A percentile compares a stretch with the other conserved stretches of the same genome.
Evolutionary conservation across 2,329 filamentous ascomycete species (phyloP).

Genomic region (Alternaria triticimaculans): DNA sequence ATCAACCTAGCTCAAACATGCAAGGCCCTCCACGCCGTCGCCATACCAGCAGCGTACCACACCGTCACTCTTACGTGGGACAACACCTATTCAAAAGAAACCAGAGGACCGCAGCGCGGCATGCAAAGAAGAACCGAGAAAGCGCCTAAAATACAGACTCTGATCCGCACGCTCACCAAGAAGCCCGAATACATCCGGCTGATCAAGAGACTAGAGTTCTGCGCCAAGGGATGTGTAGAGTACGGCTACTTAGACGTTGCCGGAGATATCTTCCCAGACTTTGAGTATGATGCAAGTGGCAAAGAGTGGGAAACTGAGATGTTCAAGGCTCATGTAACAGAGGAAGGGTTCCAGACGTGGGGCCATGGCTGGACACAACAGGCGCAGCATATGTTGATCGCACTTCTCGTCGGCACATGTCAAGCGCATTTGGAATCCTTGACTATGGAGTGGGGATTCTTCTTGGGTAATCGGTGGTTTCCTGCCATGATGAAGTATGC

Average conservation of each 20-base stretch:
- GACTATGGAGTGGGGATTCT: neutral
- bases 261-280: neutral
- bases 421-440: neutral
- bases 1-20: neutral
- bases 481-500: neutral
- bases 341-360: neutral
- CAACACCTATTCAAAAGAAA: neutral
- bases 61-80: neutral
- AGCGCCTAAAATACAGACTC: neutral
- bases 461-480: neutral
- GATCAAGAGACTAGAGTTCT: neutral
- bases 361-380: neutral
- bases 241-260: neutral
- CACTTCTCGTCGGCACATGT: neutral
- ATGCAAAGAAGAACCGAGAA: neutral
- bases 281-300: neutral
- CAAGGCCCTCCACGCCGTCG: neutral
- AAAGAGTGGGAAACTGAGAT: neutral
- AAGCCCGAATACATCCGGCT: neutral
- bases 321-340: neutral
- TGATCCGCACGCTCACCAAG: neutral
- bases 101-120: neutral
- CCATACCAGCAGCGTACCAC: neutral
- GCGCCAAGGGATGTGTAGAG: neutral
- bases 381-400: neutral